These are phyloP conservation scores for Peltaster fructicola DNA, from an alignment of 2,329 filamentous ascomycete species.

Conservation along the genomic window DNA sequence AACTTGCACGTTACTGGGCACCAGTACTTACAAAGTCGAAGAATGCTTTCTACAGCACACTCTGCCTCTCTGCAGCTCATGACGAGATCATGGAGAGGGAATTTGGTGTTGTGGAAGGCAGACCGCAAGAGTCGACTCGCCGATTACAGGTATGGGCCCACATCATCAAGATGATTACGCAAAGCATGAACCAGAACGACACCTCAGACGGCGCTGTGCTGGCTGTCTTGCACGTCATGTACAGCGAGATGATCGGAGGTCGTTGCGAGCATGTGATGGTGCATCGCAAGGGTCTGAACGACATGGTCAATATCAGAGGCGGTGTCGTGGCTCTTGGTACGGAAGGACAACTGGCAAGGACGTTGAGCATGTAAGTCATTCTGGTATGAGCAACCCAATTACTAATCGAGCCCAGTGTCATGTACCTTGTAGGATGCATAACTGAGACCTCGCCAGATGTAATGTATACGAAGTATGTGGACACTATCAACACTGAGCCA, in stretches of 20 bases:
- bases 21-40: slow-evolving; percentile 11
- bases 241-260: slow-evolving; percentile 16
- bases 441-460: slow-evolving; percentile 8
- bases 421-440: slow-evolving; percentile 10
- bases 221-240: slow-evolving; percentile 16
- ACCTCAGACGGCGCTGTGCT: slow-evolving; percentile 16
- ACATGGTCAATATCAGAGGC: slow-evolving; percentile 14
- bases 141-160: slow-evolving; percentile 10
- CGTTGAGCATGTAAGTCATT: slow-evolving; percentile 11
- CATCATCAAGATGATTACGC: slow-evolving; percentile 13
- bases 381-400: no score
- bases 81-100: slow-evolving; percentile 17
- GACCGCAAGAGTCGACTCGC: slow-evolving; percentile 2
- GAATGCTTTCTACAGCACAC: slow-evolving; percentile 15
- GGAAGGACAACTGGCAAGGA: slow-evolving; percentile 10
- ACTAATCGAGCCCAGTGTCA: slow-evolving; percentile 8
- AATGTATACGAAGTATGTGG: slow-evolving; percentile 7
- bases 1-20: no score
- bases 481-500: slow-evolving; percentile 2
- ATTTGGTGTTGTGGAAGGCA: slow-evolving; percentile 6
- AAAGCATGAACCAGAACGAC: slow-evolving; percentile 11
- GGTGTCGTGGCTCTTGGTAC: slow-evolving; percentile 14
- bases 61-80: slow-evolving; percentile 17
- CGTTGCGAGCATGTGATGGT: slow-evolving; percentile 9
- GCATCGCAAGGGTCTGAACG: slow-evolving; percentile 14